Conservation (phyloP, 306 rosid species). For the Corylus avellana region DNA sequence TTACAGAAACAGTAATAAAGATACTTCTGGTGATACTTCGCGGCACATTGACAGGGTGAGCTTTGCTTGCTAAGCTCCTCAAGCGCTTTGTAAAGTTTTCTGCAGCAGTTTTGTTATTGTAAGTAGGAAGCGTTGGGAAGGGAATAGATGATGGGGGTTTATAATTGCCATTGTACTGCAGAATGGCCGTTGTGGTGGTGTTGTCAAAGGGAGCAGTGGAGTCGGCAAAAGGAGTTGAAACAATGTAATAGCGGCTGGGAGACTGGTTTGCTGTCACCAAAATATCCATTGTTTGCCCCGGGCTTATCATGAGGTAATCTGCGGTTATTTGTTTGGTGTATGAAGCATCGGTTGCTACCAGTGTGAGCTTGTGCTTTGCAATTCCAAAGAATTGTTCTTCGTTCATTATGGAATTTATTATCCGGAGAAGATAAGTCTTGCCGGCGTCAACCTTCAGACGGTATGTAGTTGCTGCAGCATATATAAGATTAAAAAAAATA, state of each 20-base stretch:
- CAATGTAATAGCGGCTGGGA: conserved; percentile 44
- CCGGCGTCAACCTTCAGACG: conserved; percentile 31
- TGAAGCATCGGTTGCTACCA: conserved; percentile 41
- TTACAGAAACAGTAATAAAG: conserved; percentile 30
- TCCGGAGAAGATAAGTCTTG: conserved; percentile 46
- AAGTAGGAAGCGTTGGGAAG: conserved; percentile 29
- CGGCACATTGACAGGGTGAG: conserved; percentile 38
- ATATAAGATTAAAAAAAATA: background rate
- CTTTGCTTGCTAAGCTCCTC: conserved; percentile 32
- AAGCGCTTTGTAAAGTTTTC: conserved; percentile 28
- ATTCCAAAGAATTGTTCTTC: conserved; percentile 41
- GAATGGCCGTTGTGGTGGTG: conserved; percentile 43
- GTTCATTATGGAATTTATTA: conserved; percentile 47
- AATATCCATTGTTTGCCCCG: conserved; percentile 54
- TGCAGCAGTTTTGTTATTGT: conserved; percentile 30
- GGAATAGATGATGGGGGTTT: conserved; percentile 10
- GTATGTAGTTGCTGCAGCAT: conserved; percentile 26
- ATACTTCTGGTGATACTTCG: conserved; percentile 25
- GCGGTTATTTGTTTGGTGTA: conserved; percentile 36
- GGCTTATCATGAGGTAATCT: conserved; percentile 44
- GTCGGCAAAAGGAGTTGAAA: conserved; percentile 39
- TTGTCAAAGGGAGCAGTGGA: conserved; percentile 26
- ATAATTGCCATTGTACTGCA: conserved; percentile 36
- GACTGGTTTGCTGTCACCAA: conserved; percentile 44
- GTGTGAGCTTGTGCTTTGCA: conserved; percentile 43